Conservation (phyloP, 192 early-diverging fungal species). For the Podila epicladia region DNA sequence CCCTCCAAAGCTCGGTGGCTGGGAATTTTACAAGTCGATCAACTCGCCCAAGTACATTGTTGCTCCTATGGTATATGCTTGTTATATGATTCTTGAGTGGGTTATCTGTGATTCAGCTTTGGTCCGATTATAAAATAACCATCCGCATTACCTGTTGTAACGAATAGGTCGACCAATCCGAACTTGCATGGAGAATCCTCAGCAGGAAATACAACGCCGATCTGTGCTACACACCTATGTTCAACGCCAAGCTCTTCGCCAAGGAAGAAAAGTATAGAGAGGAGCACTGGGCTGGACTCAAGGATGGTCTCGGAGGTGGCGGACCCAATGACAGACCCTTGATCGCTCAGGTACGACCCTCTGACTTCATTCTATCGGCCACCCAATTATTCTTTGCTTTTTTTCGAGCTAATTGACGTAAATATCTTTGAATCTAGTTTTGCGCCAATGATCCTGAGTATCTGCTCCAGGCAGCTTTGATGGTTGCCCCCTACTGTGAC, state of each 20-base stretch:
- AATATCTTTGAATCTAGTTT: conserved; percentile 68
- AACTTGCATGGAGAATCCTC: conserved; percentile 94
- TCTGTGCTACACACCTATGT: conserved; percentile 98
- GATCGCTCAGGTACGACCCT: conserved; percentile 73
- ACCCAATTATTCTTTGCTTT: no score
- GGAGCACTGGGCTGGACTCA: conserved; percentile 75
- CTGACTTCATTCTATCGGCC: no score
- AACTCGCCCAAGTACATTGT: conserved; percentile 83
- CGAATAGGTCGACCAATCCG: conserved; percentile 84
- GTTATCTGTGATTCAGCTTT: not conserved
- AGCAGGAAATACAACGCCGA: conserved; percentile 86
- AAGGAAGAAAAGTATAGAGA: conserved; percentile 72
- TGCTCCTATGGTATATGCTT: conserved; percentile 83
- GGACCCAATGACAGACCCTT: conserved; percentile 80
- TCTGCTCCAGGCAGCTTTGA: conserved; percentile 83
- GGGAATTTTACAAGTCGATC: conserved; percentile 84
- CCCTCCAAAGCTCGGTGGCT: conserved; percentile 73
- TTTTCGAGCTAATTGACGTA: not conserved
- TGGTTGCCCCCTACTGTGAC: conserved; percentile 86
- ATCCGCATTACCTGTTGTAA: not conserved
- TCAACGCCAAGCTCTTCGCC: conserved; percentile 89
- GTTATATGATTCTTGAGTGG: not conserved
- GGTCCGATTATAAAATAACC: no score
- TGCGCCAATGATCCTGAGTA: conserved; percentile 95
- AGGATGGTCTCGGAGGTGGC: conserved; percentile 44